Base-by-base conservation (phyloP, 768 basidiomycete genomes). In the Rhodotorula toruloides region DNA sequence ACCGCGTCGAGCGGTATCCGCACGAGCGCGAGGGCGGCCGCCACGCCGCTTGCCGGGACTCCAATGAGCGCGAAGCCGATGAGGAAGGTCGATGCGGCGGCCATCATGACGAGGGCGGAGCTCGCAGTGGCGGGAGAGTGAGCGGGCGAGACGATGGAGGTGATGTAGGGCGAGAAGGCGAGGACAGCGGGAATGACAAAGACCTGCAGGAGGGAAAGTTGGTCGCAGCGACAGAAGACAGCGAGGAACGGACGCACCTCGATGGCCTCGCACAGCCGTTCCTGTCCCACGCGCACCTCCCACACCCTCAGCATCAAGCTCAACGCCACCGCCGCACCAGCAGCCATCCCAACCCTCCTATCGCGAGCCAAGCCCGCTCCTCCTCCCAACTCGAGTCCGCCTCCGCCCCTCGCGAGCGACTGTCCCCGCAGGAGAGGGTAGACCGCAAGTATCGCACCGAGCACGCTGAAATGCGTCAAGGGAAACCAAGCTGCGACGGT, bases 1-100 rank as follows among this genome's bases (percentile, higher is more conserved):
- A 25, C 17, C 16, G 61, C 61, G n/a, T 62, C 57, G 22, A 67
- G 31, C n/a, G 56, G 53, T 2, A 67, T 8, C 22, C 61, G 32
- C 16, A 67, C 0, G 2, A 67, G 27, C 4, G 52, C 67, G 6
- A 59, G 16, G 5, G 36, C 11, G 29, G 59, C n/a, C 8, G 46
- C 58, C 0, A 39, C 44, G 19, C 56, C 57, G 4, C 16, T 36
- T 1, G 56, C 61, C 5, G 58, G 46, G 3, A 59, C 37, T 2
- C 67, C 67, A 27, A 68, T 59, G 16, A 68, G 52, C 34, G 50
- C 57, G 53, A 68, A 68, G 0, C 56, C 67, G 36, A 62, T 52
- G 34, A 68, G 53, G 32, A 68, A 68, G 0, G 57, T 55, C 8
- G 56, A 3, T 0, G 14, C 32, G 19, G 53, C 43, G 32, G 39